Percentiles rank a stretch among this genome's conserved stretches.
These are phyloP conservation scores for Straminergon stramineum DNA, from an alignment of 225 moss, liverwort and hornwort genomes.

Conservation along the genomic window DNA sequence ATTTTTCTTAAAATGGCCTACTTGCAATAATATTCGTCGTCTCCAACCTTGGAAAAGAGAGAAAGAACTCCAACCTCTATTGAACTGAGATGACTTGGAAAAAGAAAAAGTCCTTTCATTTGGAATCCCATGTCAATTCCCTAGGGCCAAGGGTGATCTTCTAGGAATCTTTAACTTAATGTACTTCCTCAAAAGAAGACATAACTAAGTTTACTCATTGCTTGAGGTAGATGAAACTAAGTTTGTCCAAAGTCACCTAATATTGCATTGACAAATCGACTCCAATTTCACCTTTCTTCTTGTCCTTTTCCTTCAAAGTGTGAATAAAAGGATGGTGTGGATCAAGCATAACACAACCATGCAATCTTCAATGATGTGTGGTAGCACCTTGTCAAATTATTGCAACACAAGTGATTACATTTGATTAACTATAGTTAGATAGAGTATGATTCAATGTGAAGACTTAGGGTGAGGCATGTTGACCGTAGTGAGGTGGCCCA, in stretches of 20 bases:
- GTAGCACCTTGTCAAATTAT: too few relatives aligned
- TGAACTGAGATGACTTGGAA: not conserved
- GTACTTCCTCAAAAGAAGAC: not conserved
- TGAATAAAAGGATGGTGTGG: not conserved
- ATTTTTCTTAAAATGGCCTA: not conserved
- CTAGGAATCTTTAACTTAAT: not conserved
- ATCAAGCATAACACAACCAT: too few relatives aligned
- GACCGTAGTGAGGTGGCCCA: too few relatives aligned
- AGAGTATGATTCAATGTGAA: too few relatives aligned
- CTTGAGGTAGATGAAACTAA: not conserved
- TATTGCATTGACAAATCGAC: not conserved
- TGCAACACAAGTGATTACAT: too few relatives aligned
- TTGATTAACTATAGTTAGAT: too few relatives aligned
- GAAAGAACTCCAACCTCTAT: not conserved
- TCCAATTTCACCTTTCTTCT: not conserved
- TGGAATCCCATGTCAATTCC: not conserved
- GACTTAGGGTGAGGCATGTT: too few relatives aligned
- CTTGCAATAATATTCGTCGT: not conserved
- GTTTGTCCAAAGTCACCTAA: too few relatives aligned
- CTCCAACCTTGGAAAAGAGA: not conserved
- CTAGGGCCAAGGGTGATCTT: not conserved
- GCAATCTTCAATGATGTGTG: too few relatives aligned
- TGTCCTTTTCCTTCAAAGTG: not conserved
- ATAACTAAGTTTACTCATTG: not conserved
- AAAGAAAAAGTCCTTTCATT: not conserved